Conservation (phyloP, 2,329 filamentous ascomycete species). For the Monilinia fructigena region DNA sequence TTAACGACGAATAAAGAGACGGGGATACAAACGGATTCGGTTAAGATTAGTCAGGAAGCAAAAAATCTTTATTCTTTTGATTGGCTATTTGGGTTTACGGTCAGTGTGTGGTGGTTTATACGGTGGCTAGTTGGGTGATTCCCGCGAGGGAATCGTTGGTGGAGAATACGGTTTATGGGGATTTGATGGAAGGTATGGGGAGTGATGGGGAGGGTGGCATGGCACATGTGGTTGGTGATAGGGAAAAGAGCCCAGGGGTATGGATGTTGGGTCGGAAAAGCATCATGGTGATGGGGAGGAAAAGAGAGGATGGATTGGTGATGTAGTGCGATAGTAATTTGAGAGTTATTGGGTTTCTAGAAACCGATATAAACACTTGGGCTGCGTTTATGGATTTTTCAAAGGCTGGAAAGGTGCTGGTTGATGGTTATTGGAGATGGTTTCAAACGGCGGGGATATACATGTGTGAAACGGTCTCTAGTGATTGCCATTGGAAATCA, state of each 20-base stretch:
- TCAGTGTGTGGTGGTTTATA: constrained; percentile 56
- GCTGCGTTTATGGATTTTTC: not conserved
- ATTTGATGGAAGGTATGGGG: constrained; percentile 28
- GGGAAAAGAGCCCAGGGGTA: constrained; percentile 27
- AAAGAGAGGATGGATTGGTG: not conserved
- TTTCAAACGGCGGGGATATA: not conserved
- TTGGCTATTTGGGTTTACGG: constrained; percentile 63
- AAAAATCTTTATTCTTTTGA: constrained; percentile 61
- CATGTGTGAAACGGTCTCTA: not conserved
- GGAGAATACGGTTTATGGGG: constrained; percentile 43
- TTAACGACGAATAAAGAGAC: constrained; percentile 1
- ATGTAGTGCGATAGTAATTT: not conserved
- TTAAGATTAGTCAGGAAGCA: constrained; percentile 45
- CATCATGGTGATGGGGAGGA: not conserved
- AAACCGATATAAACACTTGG: not conserved
- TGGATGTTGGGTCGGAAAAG: constrained; percentile 19
- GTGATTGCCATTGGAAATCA: too few relatives aligned
- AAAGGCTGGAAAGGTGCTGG: not conserved
- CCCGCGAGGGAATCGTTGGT: constrained; percentile 53
- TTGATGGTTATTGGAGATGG: not conserved
- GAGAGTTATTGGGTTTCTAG: not conserved
- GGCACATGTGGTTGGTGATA: not conserved
- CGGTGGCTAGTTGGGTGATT: constrained; percentile 48
- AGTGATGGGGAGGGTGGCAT: not conserved
- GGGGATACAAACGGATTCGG: constrained; percentile 18